Evolutionary conservation across 805 yeast genomes (phyloP).

Genomic region (Candida mattraensis): DNA sequence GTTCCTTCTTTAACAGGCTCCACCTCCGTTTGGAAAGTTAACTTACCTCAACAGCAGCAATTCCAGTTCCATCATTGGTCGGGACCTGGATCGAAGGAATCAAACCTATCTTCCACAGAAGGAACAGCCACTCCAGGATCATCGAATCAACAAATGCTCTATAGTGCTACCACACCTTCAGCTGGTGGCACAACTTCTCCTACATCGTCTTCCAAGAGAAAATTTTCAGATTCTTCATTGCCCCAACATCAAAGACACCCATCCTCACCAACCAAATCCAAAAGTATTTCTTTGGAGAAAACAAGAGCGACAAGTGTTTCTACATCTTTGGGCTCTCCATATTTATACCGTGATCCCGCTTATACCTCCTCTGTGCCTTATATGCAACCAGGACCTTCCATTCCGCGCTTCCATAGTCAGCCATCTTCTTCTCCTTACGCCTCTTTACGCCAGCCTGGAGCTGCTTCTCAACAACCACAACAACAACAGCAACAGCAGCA

Average conservation of each 20-base stretch:
- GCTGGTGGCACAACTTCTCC: constrained; percentile 19
- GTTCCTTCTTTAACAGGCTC: constrained; percentile 23
- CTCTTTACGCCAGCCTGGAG: constrained; percentile 8
- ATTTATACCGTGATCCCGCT: constrained; percentile 20
- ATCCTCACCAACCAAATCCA: constrained; percentile 17
- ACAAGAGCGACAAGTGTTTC: constrained; percentile 20
- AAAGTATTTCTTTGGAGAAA: constrained; percentile 15
- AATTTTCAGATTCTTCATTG: constrained; percentile 12
- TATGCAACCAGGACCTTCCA: constrained; percentile 7
- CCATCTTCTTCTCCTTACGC: constrained; percentile 15
- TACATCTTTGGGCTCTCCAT: constrained; percentile 23
- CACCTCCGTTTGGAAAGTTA: constrained; percentile 36
- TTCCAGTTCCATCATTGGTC: constrained; percentile 39
- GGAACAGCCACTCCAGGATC: constrained; percentile 1
- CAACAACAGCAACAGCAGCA: constrained; percentile 6
- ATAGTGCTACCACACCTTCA: constrained; percentile 10
- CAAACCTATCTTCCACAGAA: constrained; percentile 2
- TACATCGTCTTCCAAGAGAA: constrained; percentile 18
- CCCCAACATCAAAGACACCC: constrained; percentile 8
- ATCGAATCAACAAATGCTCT: constrained; percentile 7
- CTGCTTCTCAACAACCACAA: constrained; percentile 12
- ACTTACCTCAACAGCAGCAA: constrained; percentile 33
- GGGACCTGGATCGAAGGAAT: constrained; percentile 28
- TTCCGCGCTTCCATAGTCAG: constrained; percentile 11
- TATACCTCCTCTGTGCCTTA: constrained; percentile 10